phyloP scores from a whole-genome alignment of 192 early-diverging fungal genomes.

The Coemansia sp. region DNA sequence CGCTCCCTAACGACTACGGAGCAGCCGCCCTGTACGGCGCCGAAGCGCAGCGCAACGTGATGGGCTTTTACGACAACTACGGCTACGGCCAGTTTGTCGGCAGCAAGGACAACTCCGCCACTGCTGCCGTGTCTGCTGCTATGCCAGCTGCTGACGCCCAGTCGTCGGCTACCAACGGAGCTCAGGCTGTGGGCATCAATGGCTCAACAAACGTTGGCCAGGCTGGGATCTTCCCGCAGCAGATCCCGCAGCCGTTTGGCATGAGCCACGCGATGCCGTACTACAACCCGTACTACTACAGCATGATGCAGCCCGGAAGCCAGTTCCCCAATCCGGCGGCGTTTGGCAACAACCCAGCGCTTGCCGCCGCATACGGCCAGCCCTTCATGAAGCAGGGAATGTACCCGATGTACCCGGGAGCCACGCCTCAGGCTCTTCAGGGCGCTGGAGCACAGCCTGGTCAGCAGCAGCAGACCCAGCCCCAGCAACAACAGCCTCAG shows the following conservation, averaged over 20 bases:
- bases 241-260: constrained; percentile 55
- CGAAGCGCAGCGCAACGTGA: constrained; percentile 70
- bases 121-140: constrained; percentile 20
- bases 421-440: constrained; percentile 35
- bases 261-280: constrained; percentile 74
- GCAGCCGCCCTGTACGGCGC: constrained; percentile 64
- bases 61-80: constrained; percentile 58
- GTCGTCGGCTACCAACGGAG: constrained; percentile 57
- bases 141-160: constrained; percentile 46
- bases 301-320: constrained; percentile 69
- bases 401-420: constrained; percentile 79
- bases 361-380: constrained; percentile 79
- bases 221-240: constrained; percentile 55
- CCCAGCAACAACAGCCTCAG: constrained; percentile 44
- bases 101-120: constrained; percentile 44
- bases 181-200: constrained; percentile 62
- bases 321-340: constrained; percentile 73
- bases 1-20: constrained; percentile 60
- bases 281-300: constrained; percentile 79
- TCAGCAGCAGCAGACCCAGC: constrained; percentile 40
- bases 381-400: constrained; percentile 89
- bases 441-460: constrained; percentile 36
- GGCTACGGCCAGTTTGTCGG: constrained; percentile 54
- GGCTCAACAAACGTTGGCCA: constrained; percentile 53
- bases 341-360: constrained; percentile 70